Percentiles rank a stretch among this genome's conserved stretches.
These are phyloP conservation scores for Erysimum cheiri DNA, from an alignment of 441 rosid species.

Conservation along the genomic window DNA sequence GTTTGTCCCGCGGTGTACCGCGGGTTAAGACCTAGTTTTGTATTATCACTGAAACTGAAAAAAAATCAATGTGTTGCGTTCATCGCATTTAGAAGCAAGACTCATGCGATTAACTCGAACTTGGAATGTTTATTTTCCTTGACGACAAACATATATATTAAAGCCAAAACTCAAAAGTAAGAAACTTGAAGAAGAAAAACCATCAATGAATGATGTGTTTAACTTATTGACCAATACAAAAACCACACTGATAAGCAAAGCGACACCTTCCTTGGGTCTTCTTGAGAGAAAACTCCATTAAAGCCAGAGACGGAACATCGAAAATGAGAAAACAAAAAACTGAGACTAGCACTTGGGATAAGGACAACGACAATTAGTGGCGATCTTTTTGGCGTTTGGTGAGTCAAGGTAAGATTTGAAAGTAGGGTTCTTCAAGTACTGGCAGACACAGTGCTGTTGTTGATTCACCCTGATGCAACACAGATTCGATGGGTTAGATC, in stretches of 20 bases:
- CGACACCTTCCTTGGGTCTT: not conserved
- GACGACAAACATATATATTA: not conserved
- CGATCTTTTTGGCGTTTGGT: constrained; percentile 88
- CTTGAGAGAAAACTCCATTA: not conserved
- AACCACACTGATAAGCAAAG: not conserved
- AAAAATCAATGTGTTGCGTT: not conserved
- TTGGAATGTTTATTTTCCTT: not conserved
- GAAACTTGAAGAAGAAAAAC: not conserved
- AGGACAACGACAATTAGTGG: constrained; percentile 74
- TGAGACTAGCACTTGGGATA: constrained; percentile 66
- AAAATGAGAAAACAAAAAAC: not conserved
- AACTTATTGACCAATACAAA: constrained; percentile 12
- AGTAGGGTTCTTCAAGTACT: constrained; percentile 71
- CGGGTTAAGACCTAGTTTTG: not conserved
- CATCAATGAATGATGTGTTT: not conserved
- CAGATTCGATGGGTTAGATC: constrained; percentile 55
- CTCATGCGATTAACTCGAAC: not conserved
- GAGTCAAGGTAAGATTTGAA: constrained; percentile 68
- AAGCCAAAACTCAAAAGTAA: constrained; percentile 1
- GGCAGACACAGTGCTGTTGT: constrained; percentile 91
- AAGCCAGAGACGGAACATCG: not conserved
- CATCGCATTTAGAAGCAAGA: not conserved
- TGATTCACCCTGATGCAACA: constrained; percentile 81
- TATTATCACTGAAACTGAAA: not conserved
- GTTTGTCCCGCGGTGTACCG: too few species aligned